Conservation (phyloP, 1,139 yeast species). For the Trichomonascaceae sp. region DNA sequence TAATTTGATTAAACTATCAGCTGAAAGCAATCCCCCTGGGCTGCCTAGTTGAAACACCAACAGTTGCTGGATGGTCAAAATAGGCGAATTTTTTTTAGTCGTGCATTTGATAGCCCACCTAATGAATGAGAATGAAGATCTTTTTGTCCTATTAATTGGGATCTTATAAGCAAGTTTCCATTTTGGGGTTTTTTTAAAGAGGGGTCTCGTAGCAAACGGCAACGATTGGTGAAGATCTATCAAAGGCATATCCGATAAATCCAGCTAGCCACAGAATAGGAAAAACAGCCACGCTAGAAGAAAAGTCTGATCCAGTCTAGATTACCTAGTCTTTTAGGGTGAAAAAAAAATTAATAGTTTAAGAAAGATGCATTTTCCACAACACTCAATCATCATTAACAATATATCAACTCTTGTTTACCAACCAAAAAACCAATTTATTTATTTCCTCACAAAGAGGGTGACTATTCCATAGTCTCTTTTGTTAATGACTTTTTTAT, state of each 20-base stretch:
- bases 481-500: not conserved
- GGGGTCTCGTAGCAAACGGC: not conserved
- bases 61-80: not conserved
- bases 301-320: not conserved
- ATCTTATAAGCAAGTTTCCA: not conserved
- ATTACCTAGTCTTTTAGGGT: not conserved
- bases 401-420: not conserved
- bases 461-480: not conserved
- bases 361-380: not conserved
- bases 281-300: not conserved
- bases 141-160: not conserved
- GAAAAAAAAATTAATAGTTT: not conserved
- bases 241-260: not conserved
- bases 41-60: not conserved
- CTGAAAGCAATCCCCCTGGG: not conserved
- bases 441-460: not conserved
- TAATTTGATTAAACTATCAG: not conserved
- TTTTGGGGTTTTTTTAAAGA: not conserved
- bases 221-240: not conserved
- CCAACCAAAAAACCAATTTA: not conserved
- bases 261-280: not conserved
- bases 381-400: not conserved
- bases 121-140: not conserved
- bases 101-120: not conserved
- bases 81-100: not conserved